Base-by-base conservation (phyloP, 2,329 filamentous ascomycete genomes). In the Stagonosporopsis vannaccii region DNA sequence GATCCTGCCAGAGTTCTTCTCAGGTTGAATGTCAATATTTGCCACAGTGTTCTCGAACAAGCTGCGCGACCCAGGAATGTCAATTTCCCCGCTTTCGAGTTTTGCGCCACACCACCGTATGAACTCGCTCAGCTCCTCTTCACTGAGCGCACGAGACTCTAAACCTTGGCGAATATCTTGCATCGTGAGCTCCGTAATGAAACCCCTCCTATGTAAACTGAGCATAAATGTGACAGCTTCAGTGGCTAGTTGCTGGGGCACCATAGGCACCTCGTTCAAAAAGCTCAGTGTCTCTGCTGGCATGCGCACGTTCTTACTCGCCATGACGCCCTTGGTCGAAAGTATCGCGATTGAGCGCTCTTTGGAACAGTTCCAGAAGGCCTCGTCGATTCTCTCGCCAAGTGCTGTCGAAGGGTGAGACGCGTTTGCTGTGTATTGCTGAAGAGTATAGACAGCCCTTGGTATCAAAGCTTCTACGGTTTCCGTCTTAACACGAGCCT, bases 361-460 rank as follows among this genome's bases (percentile, higher is more conserved):
- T 61, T 89, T 89, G 69, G 90, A 95, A 60, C 91, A 93, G 32
- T 87, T 96, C 95, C 95, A 99, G 73, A 99, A 99, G 0, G 92
- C 91, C 76, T 97, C 91, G 70, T 97, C 93, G 49, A 99, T 91
- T 59, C 91, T 89, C 69, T 92, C 87, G 0, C 92, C 91, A 19
- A 98, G 90, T 58, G 90, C 84, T 0, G 85, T 84, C 59, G 90
- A 96, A 1, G 95, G 95, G 0, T 96, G 98, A 1, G 95, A 97
- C 69, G 97, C 91, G 33, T 84, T 84, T 65, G 95, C 96, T 0
- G 90, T 91, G 72, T 95, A 99, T 17, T 95, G 94, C 64, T 91
- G 90, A 58, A 95, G 84, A 3, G 90, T 88, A 71, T 97, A 93
- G 17, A 92, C 80, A 13, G 92, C 91, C 72, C 92, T 89, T 0